Base-by-base conservation (phyloP, 345 rosid species). In the Raphanus sativus region DNA sequence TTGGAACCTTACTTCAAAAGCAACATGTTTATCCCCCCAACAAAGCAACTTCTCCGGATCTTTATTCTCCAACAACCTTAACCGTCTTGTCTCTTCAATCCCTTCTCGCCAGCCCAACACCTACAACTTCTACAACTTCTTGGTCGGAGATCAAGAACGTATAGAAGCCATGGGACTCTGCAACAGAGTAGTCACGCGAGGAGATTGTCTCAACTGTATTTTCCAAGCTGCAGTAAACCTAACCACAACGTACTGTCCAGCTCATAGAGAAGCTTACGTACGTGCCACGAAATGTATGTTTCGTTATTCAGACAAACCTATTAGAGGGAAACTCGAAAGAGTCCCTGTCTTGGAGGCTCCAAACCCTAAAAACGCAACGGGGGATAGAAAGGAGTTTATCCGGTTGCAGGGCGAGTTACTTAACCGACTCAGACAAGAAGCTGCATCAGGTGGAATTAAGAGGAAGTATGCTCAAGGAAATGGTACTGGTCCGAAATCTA, bases 401-500 rank as follows among this genome's bases (percentile, higher is more conserved):
- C 21, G 58, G 2, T 17, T 62, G 59, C 80, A 69, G 15, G 52
- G 58, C 42, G 25, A 70, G 56, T 54, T 77, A 62, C 70, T 77
- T 26, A 63, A 70, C 45, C 30, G 45, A 15, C 65, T 77, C 8
- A 70, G 70, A 25, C 32, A 11, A 25, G 4, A 7, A 25, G 60
- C 75, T 36, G 75, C 65, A 16, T 4, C 48, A 6, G 75, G 80
- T 54, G 75, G 70, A 11, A 6, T 45, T 2, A 50, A 42, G 33
- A 77, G 75, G 26, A 69, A 77, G 65, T 77, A 77, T 70, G 71
- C 65, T 63, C 70, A 77, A 55, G 80, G 66, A 54, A 5, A 55
- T 8, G 71, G 75, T 64, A 63, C 13, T 70, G 71, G 66, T 64
- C 48, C 13, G 34, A 8, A 38, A 3, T 2, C 58, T 70, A 16